Percentiles rank a stretch among this genome's conserved stretches.
Evolutionary conservation across 495 filamentous ascomycete genomes (phyloP).

Genomic region (Lindgomyces ingoldianus): DNA sequence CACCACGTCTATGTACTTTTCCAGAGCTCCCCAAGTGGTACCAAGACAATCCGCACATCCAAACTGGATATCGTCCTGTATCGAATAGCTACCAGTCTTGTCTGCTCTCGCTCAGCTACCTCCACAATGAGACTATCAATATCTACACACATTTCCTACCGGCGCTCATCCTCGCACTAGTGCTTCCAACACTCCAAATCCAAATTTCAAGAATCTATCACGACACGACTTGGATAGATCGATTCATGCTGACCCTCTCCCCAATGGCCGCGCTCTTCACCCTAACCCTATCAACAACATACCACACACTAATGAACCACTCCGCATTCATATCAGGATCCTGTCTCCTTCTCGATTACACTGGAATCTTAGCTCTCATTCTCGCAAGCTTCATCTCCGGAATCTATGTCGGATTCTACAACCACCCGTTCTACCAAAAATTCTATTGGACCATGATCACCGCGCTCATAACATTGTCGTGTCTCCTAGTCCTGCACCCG

Average conservation of each 20-base stretch:
- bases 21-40: constrained; percentile 45
- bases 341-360: constrained; percentile 52
- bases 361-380: constrained; percentile 53
- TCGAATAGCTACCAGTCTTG: constrained; percentile 43
- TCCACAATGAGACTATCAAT: constrained; percentile 54
- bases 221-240: constrained; percentile 42
- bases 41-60: constrained; percentile 47
- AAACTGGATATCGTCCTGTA: constrained; percentile 44
- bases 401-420: constrained; percentile 56
- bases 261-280: constrained; percentile 48
- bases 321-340: constrained; percentile 45
- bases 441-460: constrained; percentile 54
- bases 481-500: constrained; percentile 48
- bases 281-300: constrained; percentile 49
- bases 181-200: constrained; percentile 26
- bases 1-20: constrained; percentile 15
- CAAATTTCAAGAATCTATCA: constrained; percentile 43
- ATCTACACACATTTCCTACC: constrained; percentile 51
- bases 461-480: constrained; percentile 43
- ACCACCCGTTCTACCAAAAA: constrained; percentile 46
- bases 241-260: constrained; percentile 48
- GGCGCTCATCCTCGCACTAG: constrained; percentile 39
- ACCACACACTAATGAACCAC: constrained; percentile 57
- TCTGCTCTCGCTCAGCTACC: constrained; percentile 41
- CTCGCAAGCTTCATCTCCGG: constrained; percentile 53